Conservation (phyloP, 768 basidiomycete genomes). For the Polyporus arcularius region DNA sequence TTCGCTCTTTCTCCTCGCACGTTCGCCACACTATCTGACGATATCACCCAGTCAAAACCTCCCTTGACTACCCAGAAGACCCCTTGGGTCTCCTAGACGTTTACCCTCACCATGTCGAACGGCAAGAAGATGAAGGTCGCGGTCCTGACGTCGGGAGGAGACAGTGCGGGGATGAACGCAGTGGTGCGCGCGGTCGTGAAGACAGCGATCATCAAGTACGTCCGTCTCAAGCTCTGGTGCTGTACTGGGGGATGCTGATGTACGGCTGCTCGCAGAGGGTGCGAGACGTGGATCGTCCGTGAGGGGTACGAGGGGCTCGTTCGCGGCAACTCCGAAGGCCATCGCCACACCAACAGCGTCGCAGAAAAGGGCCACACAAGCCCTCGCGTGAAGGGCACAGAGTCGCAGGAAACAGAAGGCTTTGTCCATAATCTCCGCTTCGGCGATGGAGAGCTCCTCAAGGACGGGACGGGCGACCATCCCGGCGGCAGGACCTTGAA, state of each 20-base stretch:
- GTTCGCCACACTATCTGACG: not conserved
- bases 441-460: slow-evolving; percentile 75
- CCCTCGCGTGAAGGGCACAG: slow-evolving; percentile 23
- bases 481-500: slow-evolving; percentile 71
- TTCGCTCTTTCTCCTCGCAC: not conserved
- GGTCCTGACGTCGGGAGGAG: slow-evolving; percentile 93
- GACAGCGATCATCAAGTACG: slow-evolving; percentile 86
- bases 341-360: slow-evolving; percentile 21
- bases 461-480: slow-evolving; percentile 81
- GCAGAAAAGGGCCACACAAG: slow-evolving; percentile 25
- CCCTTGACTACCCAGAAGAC: not conserved
- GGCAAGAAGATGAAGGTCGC: slow-evolving; percentile 75
- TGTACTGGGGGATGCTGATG: not conserved
- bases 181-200: slow-evolving; percentile 93
- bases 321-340: slow-evolving; percentile 70
- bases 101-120: not conserved
- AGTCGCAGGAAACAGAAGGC: slow-evolving; percentile 28
- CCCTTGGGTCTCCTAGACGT: not conserved
- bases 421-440: slow-evolving; percentile 79
- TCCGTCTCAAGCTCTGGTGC: not conserved
- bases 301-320: slow-evolving; percentile 99
- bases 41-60: not conserved
- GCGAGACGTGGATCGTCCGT: slow-evolving; percentile 93
- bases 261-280: slow-evolving; percentile 61
- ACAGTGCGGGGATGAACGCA: slow-evolving; percentile 98